phyloP scores from a whole-genome alignment of 768 basidiomycete genomes.

The Pisolithus orientalis region DNA sequence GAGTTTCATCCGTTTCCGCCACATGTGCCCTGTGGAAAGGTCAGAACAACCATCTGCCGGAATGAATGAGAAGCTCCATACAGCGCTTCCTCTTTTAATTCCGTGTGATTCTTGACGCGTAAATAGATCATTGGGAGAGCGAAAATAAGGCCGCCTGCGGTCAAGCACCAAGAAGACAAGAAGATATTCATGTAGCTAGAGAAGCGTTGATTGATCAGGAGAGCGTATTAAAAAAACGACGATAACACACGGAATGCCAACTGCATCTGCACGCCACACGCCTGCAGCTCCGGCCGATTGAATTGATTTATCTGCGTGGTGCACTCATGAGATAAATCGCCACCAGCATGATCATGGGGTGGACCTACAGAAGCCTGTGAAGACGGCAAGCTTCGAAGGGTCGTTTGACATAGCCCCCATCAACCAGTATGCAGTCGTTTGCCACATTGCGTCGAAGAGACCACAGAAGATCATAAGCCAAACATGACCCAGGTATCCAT shows the following conservation, averaged over 20 bases:
- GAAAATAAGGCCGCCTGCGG: slow-evolving; percentile 56
- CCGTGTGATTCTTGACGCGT: slow-evolving; percentile 58
- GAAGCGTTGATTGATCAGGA: background rate
- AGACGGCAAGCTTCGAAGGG: slow-evolving; percentile 70
- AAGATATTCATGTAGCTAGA: slow-evolving; percentile 64
- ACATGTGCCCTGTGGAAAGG: background rate
- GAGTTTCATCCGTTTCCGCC: background rate
- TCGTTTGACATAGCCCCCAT: slow-evolving; percentile 86
- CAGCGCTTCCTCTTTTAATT: slow-evolving; percentile 47
- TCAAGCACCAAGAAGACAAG: slow-evolving; percentile 67
- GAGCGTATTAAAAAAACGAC: background rate
- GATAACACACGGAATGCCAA: slow-evolving; percentile 48
- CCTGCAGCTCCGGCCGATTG: slow-evolving; percentile 75
- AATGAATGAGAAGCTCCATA: slow-evolving; percentile 25
- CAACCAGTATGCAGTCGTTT: slow-evolving; percentile 76
- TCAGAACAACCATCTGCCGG: slow-evolving; percentile 1
- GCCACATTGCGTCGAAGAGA: slow-evolving; percentile 79
- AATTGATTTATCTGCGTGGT: slow-evolving; percentile 54
- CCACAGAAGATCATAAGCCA: slow-evolving; percentile 70
- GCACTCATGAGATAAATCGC: background rate
- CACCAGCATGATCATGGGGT: background rate
- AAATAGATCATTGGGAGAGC: slow-evolving; percentile 71
- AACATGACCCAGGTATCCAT: slow-evolving; percentile 47
- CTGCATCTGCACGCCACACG: slow-evolving; percentile 65
- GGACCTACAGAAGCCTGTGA: slow-evolving; percentile 73